Percentiles rank a stretch among this genome's conserved stretches.
Conservation (phyloP, 2,329 filamentous ascomycete species). For the Pseudogymnoascus sp. region DNA sequence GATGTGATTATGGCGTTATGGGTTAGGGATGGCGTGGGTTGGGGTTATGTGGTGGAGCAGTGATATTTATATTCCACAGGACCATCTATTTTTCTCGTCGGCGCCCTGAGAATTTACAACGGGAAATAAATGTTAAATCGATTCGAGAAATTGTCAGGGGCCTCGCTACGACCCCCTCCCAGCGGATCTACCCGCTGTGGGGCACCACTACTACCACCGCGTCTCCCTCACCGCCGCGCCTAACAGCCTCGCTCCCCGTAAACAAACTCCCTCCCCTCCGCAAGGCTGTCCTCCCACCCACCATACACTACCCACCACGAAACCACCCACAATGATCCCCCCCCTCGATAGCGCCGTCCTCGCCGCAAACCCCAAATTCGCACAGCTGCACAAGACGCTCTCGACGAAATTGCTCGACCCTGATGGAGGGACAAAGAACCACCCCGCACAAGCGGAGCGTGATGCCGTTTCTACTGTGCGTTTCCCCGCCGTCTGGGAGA, state of each 20-base stretch:
- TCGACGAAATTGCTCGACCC: slow-evolving; percentile 46
- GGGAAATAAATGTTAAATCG: not conserved
- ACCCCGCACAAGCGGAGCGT: slow-evolving; percentile 42
- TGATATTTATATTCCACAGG: no score
- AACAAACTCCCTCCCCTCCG: not conserved
- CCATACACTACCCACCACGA: not conserved
- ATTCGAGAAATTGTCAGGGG: not conserved
- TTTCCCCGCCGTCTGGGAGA: not conserved
- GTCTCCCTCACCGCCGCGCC: not conserved
- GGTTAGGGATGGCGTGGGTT: no score
- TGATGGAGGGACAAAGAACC: slow-evolving; percentile 49
- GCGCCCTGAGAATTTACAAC: no score
- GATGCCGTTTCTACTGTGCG: slow-evolving; percentile 42
- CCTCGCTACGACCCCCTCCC: not conserved
- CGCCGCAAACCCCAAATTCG: slow-evolving; percentile 50
- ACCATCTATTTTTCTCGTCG: no score
- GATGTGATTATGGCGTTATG: no score
- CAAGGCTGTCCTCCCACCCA: not conserved
- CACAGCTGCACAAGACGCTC: slow-evolving; percentile 48
- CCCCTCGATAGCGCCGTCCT: slow-evolving; percentile 48
- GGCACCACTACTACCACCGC: not conserved
- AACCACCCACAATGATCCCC: slow-evolving; percentile 42
- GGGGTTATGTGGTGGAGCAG: no score
- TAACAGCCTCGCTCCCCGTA: not conserved
- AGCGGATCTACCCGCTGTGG: not conserved